phyloP scores from a whole-genome alignment of 805 yeast genomes.

The Wickerhamomyces subpelliculosus region DNA sequence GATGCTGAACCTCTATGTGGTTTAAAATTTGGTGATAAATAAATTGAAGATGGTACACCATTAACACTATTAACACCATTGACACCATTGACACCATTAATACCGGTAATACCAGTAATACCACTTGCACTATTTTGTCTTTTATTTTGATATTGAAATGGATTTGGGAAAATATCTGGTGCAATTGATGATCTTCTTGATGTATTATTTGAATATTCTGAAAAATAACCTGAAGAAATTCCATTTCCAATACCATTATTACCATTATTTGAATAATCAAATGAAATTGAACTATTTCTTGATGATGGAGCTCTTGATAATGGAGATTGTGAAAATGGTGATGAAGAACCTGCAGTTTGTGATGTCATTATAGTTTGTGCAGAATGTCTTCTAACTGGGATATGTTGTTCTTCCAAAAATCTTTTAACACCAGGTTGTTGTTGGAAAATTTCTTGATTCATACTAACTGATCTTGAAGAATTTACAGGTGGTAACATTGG shows the following conservation, averaged over 20 bases:
- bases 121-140: constrained; percentile 16
- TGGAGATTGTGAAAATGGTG: constrained; percentile 30
- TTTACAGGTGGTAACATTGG: constrained; percentile 13
- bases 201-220: constrained; percentile 17
- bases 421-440: constrained; percentile 23
- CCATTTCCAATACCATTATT: too few species aligned
- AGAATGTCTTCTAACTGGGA: constrained; percentile 21
- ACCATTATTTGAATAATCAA: too few species aligned
- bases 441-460: constrained; percentile 17
- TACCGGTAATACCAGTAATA: too few species aligned
- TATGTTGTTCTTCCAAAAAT: constrained; percentile 20
- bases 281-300: constrained; percentile 34
- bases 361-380: constrained; percentile 20
- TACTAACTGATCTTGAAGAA: constrained; percentile 16
- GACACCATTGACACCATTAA: too few species aligned
- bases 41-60: too few species aligned
- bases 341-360: constrained; percentile 11
- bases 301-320: constrained; percentile 28
- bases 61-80: too few species aligned
- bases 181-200: constrained; percentile 37
- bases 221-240: not conserved
- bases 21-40: constrained; percentile 17
- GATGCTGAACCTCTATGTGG: constrained; percentile 15
- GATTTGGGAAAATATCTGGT: constrained; percentile 36
- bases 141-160: constrained; percentile 4